A percentile compares a stretch with the other conserved stretches of the same genome.
phyloP scores from a whole-genome alignment of 1,284 basidiomycete genomes.

The Mycena sp. region DNA sequence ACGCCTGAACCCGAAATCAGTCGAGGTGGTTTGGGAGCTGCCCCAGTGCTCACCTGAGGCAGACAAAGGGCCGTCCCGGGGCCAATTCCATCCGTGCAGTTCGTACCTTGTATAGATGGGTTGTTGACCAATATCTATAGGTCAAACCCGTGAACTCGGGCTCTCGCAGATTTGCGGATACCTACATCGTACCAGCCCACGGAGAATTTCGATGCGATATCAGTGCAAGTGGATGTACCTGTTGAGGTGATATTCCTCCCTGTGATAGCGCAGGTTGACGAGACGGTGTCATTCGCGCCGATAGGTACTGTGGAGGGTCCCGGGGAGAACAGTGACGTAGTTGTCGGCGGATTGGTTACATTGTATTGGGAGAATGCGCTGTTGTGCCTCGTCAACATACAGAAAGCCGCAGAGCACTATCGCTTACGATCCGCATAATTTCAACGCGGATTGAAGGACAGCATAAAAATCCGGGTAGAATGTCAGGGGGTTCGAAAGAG shows the following conservation, averaged over 20 bases:
- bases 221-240: background rate
- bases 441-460: background rate
- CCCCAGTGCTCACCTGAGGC: background rate
- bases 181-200: slow-evolving; percentile 14
- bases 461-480: background rate
- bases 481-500: slow-evolving; percentile 9
- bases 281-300: slow-evolving; percentile 7
- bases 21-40: background rate
- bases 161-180: too few species aligned
- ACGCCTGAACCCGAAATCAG: background rate
- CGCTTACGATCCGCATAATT: slow-evolving; percentile 10
- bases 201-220: background rate
- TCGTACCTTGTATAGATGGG: background rate
- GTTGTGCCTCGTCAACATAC: background rate
- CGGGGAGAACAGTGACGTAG: background rate
- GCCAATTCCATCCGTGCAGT: slow-evolving; percentile 6
- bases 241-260: slow-evolving; percentile 1
- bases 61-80: slow-evolving; percentile 6
- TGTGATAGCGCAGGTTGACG: slow-evolving; percentile 1
- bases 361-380: slow-evolving; percentile 17
- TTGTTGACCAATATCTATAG: slow-evolving; percentile 4
- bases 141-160: too few species aligned
- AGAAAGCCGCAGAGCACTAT: background rate
- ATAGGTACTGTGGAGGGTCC: background rate
- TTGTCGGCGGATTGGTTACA: background rate